Evolutionary conservation across 768 basidiomycete genomes (phyloP), one percentile per base, ranked within the genome.

Genomic region (Dioszegia hungarica): DNA sequence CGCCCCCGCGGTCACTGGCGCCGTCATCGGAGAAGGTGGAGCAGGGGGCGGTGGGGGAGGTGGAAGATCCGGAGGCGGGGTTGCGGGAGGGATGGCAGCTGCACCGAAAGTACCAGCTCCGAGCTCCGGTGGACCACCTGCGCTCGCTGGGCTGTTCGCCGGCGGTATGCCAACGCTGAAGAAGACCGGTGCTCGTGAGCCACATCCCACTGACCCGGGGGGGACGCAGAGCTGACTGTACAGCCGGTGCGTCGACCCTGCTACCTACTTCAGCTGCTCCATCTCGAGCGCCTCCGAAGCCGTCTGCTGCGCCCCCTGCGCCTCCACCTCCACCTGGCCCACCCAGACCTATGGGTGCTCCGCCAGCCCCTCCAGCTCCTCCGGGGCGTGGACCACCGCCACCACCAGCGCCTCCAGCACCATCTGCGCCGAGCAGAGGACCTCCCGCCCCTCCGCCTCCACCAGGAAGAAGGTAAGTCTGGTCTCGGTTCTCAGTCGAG

Each of bases 101-200:
- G 61, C 76, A 20, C 64, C 54, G 8, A 63, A 14, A 50, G 66
- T 25, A 43, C 62, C 61, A 22, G 59, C 33, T 62, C 64, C 63
- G 64, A 66, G 27, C 65, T 50, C 78, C 75, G 81, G 80, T 37
- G 75, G 67, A n/a, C 67, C 68, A 80, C 84, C 89, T 24, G 90
- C 92, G 74, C 78, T 93, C 3, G 91, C 84, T 29, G 86, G 84
- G 1, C 76, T 95, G 11, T 93, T 95, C 69, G 90, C 91, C 41
- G 90, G 89, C 15, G 91, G 92, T 1, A 85, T 94, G 80, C 92
- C 92, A 3, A 92, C 88, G 72, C 73, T 94, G 68, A 93, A 87
- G 79, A 84, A 89, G 41, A 82, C 87, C n/a, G 87, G 84, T 12
- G 82, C 58, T 40, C 40, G 58, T 60, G 52, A 52, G 39, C 60